Percentiles rank a stretch among this genome's conserved stretches.
phyloP scores from a whole-genome alignment of 805 yeast species.

The Groenewaldozyma salmanticensis region DNA sequence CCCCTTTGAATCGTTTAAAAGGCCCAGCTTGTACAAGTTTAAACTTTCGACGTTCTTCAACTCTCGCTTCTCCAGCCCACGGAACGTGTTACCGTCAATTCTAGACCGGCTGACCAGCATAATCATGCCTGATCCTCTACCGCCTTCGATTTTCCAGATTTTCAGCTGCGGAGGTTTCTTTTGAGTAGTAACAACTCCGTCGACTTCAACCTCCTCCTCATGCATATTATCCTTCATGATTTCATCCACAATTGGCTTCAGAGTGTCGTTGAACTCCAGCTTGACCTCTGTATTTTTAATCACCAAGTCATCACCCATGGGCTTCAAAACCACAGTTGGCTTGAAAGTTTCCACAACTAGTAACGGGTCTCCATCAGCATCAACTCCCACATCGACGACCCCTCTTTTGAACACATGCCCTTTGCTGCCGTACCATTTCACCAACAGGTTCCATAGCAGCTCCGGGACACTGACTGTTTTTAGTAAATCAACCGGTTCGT shows the following conservation, averaged over 20 bases:
- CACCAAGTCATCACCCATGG: slow-evolving; percentile 2
- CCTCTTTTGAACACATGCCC: background rate
- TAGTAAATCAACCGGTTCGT: slow-evolving; percentile 2
- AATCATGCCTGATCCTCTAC: background rate
- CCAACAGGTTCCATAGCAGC: background rate
- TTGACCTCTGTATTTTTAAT: background rate
- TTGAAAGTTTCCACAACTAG: slow-evolving; percentile 2
- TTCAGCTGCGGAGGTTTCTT: background rate
- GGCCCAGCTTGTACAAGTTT: background rate
- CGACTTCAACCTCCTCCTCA: slow-evolving; percentile 1
- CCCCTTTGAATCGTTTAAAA: background rate
- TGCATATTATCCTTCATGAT: slow-evolving; percentile 1
- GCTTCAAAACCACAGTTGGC: slow-evolving; percentile 4
- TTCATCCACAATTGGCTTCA: slow-evolving; percentile 1
- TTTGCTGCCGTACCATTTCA: slow-evolving; percentile 4
- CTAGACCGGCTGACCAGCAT: background rate
- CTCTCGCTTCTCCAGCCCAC: background rate
- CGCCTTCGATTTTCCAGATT: background rate
- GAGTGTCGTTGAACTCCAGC: background rate
- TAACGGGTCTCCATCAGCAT: background rate
- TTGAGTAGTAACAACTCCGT: background rate
- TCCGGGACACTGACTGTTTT: slow-evolving; percentile 3
- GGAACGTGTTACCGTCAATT: background rate
- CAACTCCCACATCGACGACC: slow-evolving; percentile 4
- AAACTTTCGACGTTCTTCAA: background rate